Evolutionary conservation across 306 rosid species (phyloP), one percentile per base, ranked within the genome.

Genomic region (Prunus davidiana): DNA sequence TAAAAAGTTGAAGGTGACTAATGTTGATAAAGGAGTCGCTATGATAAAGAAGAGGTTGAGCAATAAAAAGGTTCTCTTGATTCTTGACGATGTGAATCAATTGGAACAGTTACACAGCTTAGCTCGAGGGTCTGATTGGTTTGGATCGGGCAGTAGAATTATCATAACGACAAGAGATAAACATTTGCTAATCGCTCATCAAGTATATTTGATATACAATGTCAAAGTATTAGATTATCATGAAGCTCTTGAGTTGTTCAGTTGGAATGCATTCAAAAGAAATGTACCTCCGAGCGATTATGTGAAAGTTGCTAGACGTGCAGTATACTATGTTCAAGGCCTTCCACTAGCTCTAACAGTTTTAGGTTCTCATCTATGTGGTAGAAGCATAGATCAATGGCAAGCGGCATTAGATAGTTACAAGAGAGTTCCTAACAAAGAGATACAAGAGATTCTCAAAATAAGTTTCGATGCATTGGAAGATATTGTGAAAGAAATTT

Each of bases 341-440:
- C 58, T 68, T 24, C 90, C 90, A 28, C 3, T 87, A 71, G 86
- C 83, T 66, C 62, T 84, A 67, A 71, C 63, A 54, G 84, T 82
- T 49, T 70, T 87, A 78, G 90, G 88, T 3, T 82, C 83, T 7
- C 72, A 74, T 79, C 62, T 87, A 76, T 74, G 19, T 32, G 57
- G 71, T 0, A 76, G 41, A 61, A 71, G 58, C 4, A 22, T 43
- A 4, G 71, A 75, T 8, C 38, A 67, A 27, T 87, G 57, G 72
- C 0, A 5, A 68, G 72, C 4, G 4, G 6, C 58, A 68, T 14
- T 47, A 47, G 3, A 68, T 46, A 52, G 72, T 68, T 25, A 1
- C 43, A 3, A 47, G 49, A 68, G 58, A 20, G 72, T 45, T 64
- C 80, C 80, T 18, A 67, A 67, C 15, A 74, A 73, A 69, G 67